Evolutionary conservation across 306 rosid species (phyloP).

Genomic region (Potentilla sterilis): DNA sequence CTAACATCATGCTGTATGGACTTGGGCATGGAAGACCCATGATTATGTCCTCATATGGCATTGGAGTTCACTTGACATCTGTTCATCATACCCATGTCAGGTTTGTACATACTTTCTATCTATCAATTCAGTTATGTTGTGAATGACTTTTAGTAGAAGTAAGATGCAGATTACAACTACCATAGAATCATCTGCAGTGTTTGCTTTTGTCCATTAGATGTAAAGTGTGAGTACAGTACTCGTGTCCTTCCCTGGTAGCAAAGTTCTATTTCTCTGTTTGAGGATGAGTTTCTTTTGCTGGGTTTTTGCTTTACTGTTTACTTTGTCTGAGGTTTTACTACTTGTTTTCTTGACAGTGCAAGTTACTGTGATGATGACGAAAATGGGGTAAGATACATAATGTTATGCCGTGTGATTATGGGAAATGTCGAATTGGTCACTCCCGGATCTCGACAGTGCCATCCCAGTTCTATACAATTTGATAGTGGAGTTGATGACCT

Average conservation of each 20-base stretch:
- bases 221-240: not conserved
- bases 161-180: not conserved
- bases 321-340: constrained; percentile 2
- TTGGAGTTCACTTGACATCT: constrained; percentile 36
- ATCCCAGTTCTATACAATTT: constrained; percentile 31
- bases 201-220: not conserved
- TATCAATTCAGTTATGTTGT: not conserved
- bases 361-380: constrained; percentile 30
- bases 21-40: constrained; percentile 11
- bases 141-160: not conserved
- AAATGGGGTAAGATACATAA: constrained; percentile 30
- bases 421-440: constrained; percentile 31
- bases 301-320: not conserved
- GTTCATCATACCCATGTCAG: constrained; percentile 22
- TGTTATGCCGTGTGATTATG: constrained; percentile 32
- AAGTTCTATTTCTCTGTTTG: not conserved
- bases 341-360: constrained; percentile 28
- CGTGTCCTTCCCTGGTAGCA: too few species aligned
- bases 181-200: not conserved
- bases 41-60: constrained; percentile 25
- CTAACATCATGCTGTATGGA: constrained; percentile 23
- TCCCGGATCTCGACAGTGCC: constrained; percentile 29
- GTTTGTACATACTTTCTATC: not conserved
- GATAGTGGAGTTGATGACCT: constrained; percentile 40
- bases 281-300: not conserved